phyloP scores from a whole-genome alignment of 1,284 basidiomycete genomes.

The Pseudozyma sp. region DNA sequence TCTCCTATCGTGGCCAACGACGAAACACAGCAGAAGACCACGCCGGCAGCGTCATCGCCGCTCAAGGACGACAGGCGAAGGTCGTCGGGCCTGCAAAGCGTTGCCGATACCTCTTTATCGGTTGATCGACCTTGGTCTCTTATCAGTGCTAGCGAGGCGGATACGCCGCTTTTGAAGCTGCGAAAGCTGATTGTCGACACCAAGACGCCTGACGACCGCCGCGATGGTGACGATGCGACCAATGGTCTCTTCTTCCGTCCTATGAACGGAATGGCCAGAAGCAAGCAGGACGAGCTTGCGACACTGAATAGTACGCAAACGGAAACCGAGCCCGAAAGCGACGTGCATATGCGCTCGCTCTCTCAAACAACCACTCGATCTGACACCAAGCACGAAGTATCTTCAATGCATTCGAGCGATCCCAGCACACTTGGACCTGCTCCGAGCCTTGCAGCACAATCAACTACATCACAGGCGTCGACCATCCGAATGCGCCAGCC shows the following conservation, averaged over 20 bases:
- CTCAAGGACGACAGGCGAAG: slow-evolving; percentile 1
- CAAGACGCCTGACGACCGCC: slow-evolving; percentile 28
- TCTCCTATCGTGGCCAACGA: slow-evolving; percentile 1
- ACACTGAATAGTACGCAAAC: too few relatives aligned
- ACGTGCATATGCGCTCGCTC: slow-evolving; percentile 21
- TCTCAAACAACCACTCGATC: slow-evolving; percentile 34
- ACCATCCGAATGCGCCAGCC: slow-evolving; percentile 13
- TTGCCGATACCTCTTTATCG: slow-evolving; percentile 26
- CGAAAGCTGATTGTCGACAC: slow-evolving; percentile 48
- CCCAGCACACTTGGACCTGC: slow-evolving; percentile 26
- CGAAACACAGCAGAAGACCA: slow-evolving; percentile 12
- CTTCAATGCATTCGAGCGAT: slow-evolving; percentile 27
- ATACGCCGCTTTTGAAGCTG: slow-evolving; percentile 49
- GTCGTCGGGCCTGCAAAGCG: slow-evolving; percentile 23
- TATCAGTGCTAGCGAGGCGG: slow-evolving; percentile 43
- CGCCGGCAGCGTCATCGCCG: slow-evolving; percentile 4
- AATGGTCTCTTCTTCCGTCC: slow-evolving; percentile 44
- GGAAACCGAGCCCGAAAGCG: neutral
- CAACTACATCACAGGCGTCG: slow-evolving; percentile 11
- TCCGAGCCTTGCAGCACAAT: slow-evolving; percentile 12
- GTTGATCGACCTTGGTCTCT: slow-evolving; percentile 49
- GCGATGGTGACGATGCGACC: slow-evolving; percentile 12
- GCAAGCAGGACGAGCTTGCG: too few relatives aligned
- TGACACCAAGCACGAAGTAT: slow-evolving; percentile 40
- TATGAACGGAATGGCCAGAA: neutral